Evolutionary conservation across 2,329 filamentous ascomycete species (phyloP), one percentile per base, ranked within the genome.

Genomic region (Phialophora chinensis): DNA sequence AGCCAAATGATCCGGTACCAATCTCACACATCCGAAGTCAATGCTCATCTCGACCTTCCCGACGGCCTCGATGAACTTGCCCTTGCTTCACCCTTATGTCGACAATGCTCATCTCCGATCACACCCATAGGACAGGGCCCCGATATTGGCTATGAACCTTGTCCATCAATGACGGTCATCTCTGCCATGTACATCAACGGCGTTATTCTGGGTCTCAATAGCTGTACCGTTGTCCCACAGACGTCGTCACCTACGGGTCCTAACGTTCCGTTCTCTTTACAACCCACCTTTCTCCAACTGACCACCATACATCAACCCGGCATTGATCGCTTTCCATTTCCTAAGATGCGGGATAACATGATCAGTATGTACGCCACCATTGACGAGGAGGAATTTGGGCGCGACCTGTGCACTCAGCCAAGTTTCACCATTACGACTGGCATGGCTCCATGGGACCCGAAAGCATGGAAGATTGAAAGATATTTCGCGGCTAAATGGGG

Each of bases 251-350:
- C 71, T 25, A 69, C 62, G 1, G 65, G 62, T 23, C 59, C 67
- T 49, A 14, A 54, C 58, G 17, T 75, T 29, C 73, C 73, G 10
- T 11, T 68, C 62, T 61, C 71, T 72, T 66, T 80, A 14, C 76
- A 69, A 23, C 78, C 79, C 5, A 80, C 77, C 20, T 57, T 67
- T 14, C 62, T 74, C 17, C 79, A 81, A 60, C 70, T 74, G 10
- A 69, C 68, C 2, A 73, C 74, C 4, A 71, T 77, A 17, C 79
- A 81, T 69, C 74, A 75, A 35, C 72, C 73, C 0, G 80, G 77
- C 75, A 74, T 80, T 59, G 79, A 81, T 63, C 74, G 78, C 25
- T 76, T 80, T 35, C 78, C 79, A 2, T 79, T 80, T 61, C 78
- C 78, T 6, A 73, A 72, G 31, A 75, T 80, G 73, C 72, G 79